Base-by-base conservation (phyloP, 78 protist genomes). In the slime mould (Dictyostelium discoideum) region DNA sequence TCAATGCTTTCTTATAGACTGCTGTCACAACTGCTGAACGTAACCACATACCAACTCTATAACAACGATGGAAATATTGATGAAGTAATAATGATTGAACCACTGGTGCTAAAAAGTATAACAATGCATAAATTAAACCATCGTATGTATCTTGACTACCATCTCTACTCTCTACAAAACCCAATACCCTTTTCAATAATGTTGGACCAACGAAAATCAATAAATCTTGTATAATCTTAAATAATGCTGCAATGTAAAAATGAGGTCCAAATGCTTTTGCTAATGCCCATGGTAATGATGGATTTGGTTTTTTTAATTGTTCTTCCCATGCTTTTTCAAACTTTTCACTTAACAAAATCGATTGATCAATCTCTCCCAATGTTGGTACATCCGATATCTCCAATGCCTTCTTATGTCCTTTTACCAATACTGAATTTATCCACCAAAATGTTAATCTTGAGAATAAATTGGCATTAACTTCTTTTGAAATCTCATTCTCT, bases 401-500 rank as follows among this genome's bases (percentile, higher is more conserved):
- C 80, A 86, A 76, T 81, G 96, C 48, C 11, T 85, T 82, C 85
- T 86, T 86, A 14, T 86, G 85, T 10, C 96, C 96, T 24, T 46
- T 65, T 3, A 44, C 60, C 18, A 92, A 54, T 8, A 92, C 57
- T 9, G 89, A 65, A 76, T 92, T 92, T 57, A 92, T 74, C 96
- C 96, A 92, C 96, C 96, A 92, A 74, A 92, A 92, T 40, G 96
- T 92, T 18, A 86, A 39, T 57, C 92, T 67, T 18, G 85, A 74
- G 80, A 92, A 92, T 18, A 92, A 14, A 76, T 92, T 92, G 2
- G 96, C 96, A 67, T 81, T 67, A 18, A 5, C 73, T 76, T 92
- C 96, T 11, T 72, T 65, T 22, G 60, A 16, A 10, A 76, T 46
- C 11, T 79, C 84, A n/a, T 79, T 5, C 5, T 85, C 81, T n/a